Evolutionary conservation across 257 asterid genomes (phyloP).

Genomic region (Lavandula angustifolia): DNA sequence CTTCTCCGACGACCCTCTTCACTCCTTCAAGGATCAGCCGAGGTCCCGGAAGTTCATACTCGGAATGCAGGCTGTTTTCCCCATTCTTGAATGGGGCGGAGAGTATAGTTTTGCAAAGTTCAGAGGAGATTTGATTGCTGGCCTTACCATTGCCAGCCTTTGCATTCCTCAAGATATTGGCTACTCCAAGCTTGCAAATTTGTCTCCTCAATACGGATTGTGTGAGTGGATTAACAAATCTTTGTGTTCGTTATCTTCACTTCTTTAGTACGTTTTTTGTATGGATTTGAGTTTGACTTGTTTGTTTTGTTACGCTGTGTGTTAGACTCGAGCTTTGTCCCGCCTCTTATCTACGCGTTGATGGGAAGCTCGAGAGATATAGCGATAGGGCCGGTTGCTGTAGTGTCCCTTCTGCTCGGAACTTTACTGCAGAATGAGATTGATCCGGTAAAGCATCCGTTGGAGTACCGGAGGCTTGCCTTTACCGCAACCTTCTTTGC

Average conservation of each 20-base stretch:
- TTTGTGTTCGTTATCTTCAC: slow-evolving; percentile 2
- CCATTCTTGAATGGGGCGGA: slow-evolving; percentile 77
- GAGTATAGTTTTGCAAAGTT: slow-evolving; percentile 49
- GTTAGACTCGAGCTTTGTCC: slow-evolving; percentile 84
- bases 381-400: slow-evolving; percentile 94
- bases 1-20: slow-evolving; percentile 74
- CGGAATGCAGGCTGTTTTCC: slow-evolving; percentile 70
- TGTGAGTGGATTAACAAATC: slow-evolving; percentile 53
- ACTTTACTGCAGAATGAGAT: slow-evolving; percentile 58
- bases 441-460: slow-evolving; percentile 51
- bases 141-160: slow-evolving; percentile 89
- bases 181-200: slow-evolving; percentile 77
- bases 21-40: slow-evolving; percentile 69
- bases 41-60: slow-evolving; percentile 61
- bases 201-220: slow-evolving; percentile 77
- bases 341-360: slow-evolving; percentile 76
- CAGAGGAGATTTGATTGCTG: slow-evolving; percentile 70
- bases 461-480: slow-evolving; percentile 65
- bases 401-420: slow-evolving; percentile 81
- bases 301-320: background rate
- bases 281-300: background rate
- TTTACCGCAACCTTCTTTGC: slow-evolving; percentile 91
- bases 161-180: slow-evolving; percentile 91
- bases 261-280: too few relatives aligned
- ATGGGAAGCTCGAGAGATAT: slow-evolving; percentile 95